A percentile compares a stretch with the other conserved stretches of the same genome.
phyloP scores from a whole-genome alignment of 768 basidiomycete species.

The Mycena belliarum region DNA sequence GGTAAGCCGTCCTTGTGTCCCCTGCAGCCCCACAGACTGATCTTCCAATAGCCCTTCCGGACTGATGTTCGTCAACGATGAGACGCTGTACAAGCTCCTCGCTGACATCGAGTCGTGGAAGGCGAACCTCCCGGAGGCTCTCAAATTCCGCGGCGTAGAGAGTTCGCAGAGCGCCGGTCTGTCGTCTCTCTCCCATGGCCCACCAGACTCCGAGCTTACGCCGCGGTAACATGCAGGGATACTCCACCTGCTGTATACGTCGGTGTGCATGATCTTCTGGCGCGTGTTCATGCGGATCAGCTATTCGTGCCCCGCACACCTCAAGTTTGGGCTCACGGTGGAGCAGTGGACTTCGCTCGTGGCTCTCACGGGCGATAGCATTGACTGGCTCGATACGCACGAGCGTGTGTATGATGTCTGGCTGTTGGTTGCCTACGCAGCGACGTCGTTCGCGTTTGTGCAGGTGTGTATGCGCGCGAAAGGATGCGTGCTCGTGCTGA shows the following conservation, averaged over 20 bases:
- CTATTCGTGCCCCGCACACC: slow-evolving; percentile 86
- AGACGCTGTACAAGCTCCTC: slow-evolving; percentile 65
- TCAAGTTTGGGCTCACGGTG: slow-evolving; percentile 82
- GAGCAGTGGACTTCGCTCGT: slow-evolving; percentile 80
- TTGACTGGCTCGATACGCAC: slow-evolving; percentile 87
- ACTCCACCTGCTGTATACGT: slow-evolving; percentile 84
- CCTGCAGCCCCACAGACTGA: slow-evolving; percentile 8
- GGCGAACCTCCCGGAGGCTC: slow-evolving; percentile 69
- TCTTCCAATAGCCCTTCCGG: slow-evolving; percentile 71
- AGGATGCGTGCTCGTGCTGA: neutral
- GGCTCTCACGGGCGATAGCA: slow-evolving; percentile 70
- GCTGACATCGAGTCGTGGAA: slow-evolving; percentile 78
- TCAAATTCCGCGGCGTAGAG: slow-evolving; percentile 75
- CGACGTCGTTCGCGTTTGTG: slow-evolving; percentile 86
- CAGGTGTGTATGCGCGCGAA: slow-evolving; percentile 56
- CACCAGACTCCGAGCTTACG: neutral
- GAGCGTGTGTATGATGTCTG: slow-evolving; percentile 85
- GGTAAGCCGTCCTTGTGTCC: slow-evolving; percentile 41
- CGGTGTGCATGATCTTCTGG: slow-evolving; percentile 96
- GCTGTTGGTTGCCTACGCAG: slow-evolving; percentile 84
- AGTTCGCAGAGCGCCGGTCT: slow-evolving; percentile 68
- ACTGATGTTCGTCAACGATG: slow-evolving; percentile 81
- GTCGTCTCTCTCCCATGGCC: neutral
- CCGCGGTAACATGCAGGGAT: slow-evolving; percentile 69
- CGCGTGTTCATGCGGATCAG: slow-evolving; percentile 98